Evolutionary conservation across 2,329 filamentous ascomycete genomes (phyloP), one percentile per base, ranked within the genome.

Genomic region (Penicillium verrucosum): DNA sequence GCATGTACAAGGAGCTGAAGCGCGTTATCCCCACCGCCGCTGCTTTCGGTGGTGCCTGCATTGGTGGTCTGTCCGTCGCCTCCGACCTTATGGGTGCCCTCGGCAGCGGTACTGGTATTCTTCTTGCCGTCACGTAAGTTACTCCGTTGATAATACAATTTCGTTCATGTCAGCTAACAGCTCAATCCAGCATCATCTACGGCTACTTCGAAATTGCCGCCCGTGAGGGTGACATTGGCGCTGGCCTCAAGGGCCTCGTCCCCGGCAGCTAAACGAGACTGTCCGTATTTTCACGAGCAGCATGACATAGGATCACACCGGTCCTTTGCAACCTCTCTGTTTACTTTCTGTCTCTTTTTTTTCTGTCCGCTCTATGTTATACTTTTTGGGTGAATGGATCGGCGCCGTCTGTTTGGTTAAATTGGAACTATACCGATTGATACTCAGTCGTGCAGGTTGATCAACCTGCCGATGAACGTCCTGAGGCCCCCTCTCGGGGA

Each of bases 1-100:
- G 90, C 83, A 99, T 99, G 94, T 99, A 99, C 87, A 96, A 96
- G 84, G 94, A 99, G 81, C 86, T 99, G 64, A 99, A 99, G 89
- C 89, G 94, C 72, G 94, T 99, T 70, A 99, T 99, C 65, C 95
- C 94, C 63, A 97, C 94, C 59, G 95, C 94, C 60, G 94, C 94
- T 64, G 94, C 95, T 70, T 99, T 99, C 67, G 94, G 95, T 78
- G 94, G 94, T 84, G 94, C 94, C 66, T 97, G 93, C 83, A 99
- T 99, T 81, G 94, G 94, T 82, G 93, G 90, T 67, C 87, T 99
- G 64, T 97, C 93, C 51, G 93, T 99, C 71, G 87, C 89, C 71
- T 96, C 90, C 75, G 94, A 99, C 78, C 87, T 99, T 63, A 86
- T 97, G 78, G 94, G 94, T 68, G 94, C 95, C 72, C 85, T 99